Conservation (phyloP, 73 alveolate genomes). For the Paramecium tetraurelia region DNA sequence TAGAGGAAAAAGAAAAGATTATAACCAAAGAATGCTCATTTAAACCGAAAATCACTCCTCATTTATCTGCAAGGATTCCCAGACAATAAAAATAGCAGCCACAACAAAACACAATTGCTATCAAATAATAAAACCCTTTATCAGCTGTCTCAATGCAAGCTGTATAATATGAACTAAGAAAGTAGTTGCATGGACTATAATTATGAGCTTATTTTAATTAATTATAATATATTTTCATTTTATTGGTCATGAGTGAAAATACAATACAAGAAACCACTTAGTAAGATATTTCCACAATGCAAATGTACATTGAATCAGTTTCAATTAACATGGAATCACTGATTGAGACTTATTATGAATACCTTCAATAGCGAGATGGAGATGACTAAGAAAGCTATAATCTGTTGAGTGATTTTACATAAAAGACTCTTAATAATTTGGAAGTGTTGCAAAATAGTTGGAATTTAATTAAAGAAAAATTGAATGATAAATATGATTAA, state of each 20-base stretch:
- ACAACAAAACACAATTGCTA: neutral
- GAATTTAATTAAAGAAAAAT: neutral
- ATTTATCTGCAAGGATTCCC: neutral
- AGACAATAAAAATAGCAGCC: neutral
- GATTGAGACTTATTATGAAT: neutral
- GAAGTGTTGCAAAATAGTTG: neutral
- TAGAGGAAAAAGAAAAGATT: neutral
- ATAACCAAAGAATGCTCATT: neutral
- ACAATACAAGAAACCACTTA: neutral
- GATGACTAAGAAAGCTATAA: neutral
- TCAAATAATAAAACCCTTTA: neutral
- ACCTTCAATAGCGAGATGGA: neutral
- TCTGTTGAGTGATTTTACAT: neutral
- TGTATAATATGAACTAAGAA: neutral
- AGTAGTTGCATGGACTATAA: neutral
- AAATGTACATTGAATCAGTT: neutral
- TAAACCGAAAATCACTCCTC: neutral
- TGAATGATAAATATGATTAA: neutral
- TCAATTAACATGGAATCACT: neutral
- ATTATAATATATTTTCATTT: neutral
- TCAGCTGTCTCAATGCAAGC: neutral
- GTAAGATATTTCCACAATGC: neutral
- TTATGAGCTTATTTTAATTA: neutral
- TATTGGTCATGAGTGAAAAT: neutral
- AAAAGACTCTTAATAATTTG: neutral